These are phyloP conservation scores for Nicotiana undulata DNA, from an alignment of 257 asterid genomes.

Conservation along the genomic window DNA sequence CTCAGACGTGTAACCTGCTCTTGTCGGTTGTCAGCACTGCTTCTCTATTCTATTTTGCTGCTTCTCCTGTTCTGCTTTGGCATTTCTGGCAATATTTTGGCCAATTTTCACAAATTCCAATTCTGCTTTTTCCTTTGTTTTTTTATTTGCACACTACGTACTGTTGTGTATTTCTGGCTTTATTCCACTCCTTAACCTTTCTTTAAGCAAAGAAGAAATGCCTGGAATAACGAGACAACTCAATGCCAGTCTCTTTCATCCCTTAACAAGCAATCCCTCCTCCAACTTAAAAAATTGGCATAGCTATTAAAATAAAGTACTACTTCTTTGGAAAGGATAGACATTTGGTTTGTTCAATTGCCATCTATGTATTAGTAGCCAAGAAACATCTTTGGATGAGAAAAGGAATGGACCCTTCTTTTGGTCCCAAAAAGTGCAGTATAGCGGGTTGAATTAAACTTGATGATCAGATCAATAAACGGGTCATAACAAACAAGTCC, in stretches of 20 bases:
- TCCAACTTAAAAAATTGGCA: neutral
- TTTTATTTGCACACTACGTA: constrained; percentile 13
- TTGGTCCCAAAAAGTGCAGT: neutral
- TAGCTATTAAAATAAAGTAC: neutral
- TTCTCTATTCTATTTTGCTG: constrained; percentile 14
- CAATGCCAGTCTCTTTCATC: neutral
- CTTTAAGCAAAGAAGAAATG: constrained; percentile 6
- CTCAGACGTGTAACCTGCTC: constrained; percentile 36
- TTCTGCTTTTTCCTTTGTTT: constrained; percentile 23
- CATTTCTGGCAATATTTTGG: neutral
- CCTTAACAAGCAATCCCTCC: neutral
- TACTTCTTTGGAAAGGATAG: neutral
- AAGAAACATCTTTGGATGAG: neutral
- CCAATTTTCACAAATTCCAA: neutral
- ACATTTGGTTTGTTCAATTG: neutral
- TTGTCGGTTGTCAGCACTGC: constrained; percentile 44
- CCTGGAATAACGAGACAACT: neutral
- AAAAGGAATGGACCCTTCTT: neutral
- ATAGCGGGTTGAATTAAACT: neutral
- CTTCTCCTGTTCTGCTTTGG: neutral
- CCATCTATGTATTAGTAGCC: neutral
- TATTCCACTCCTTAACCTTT: constrained; percentile 28
- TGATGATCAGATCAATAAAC: neutral
- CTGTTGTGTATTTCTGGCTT: constrained; percentile 36
- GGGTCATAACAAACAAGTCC: neutral